Evolutionary conservation across 2,329 filamentous ascomycete species (phyloP), one percentile per base, ranked within the genome.

Genomic region (Microdochium paspali): DNA sequence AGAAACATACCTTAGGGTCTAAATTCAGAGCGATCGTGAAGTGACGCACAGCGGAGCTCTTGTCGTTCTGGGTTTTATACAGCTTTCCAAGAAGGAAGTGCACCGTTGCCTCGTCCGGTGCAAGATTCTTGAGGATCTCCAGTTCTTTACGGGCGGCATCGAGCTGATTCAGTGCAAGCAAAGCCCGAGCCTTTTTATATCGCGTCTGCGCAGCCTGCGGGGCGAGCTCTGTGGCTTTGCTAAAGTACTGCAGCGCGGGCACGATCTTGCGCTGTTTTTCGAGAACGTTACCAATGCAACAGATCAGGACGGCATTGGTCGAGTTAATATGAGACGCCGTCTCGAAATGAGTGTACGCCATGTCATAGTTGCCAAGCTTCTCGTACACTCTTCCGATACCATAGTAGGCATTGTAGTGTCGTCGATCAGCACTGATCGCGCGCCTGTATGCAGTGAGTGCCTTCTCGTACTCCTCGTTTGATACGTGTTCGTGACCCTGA

Each of bases 341-440:
- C 50, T 88, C 81, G 71, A 94, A 98, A 68, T 98, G 91, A 49
- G 84, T 83, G 59, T 94, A 87, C 2, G 93, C 91, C 62, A 93
- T 88, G 51, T 95, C 88, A 57, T 88, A 90, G 63, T 89, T 90
- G 59, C 90, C 90, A 58, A 94, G 79, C 60, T 90, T 91, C 65
- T 95, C 88, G 58, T 91, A 93, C 1, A 95, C 90, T 50, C 79
- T 75, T 25, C 81, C 82, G 48, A 86, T 82, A 55, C 93, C 93
- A 63, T 97, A 98, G 79, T 94, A 97, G n/a, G 91, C 93, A 61
- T 96, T 95, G 71, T 97, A 98, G 62, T 96, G 91, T 20, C 91
- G 82, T 47, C 79, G 82, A 59, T 98, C 90, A 1, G 88, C 89
- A 42, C 84, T 80, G 55, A 98, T 87, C 2, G 89, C 90, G 46